Evolutionary conservation across 1,139 yeast genomes (phyloP).

Genomic region (Suhomyces maxii): DNA sequence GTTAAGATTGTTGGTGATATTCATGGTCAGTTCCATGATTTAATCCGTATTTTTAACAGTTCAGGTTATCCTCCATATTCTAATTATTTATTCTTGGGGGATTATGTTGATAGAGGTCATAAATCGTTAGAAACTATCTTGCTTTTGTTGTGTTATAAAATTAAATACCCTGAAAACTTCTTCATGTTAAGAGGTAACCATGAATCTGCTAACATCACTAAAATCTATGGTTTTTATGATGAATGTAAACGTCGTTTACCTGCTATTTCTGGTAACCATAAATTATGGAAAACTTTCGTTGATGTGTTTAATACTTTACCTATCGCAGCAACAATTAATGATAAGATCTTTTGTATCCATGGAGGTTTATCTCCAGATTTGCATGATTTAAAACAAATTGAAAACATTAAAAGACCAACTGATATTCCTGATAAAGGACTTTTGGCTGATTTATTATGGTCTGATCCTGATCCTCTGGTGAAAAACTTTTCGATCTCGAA

Average conservation of each 20-base stretch:
- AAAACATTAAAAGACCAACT: constrained; percentile 74
- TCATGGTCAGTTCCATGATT: constrained; percentile 81
- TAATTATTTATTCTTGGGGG: constrained; percentile 78
- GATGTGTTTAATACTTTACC: constrained; percentile 87
- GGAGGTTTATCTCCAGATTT: constrained; percentile 86
- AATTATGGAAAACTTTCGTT: constrained; percentile 72
- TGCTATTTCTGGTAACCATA: constrained; percentile 45
- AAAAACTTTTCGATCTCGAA: constrained; percentile 42
- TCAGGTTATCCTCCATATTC: constrained; percentile 83
- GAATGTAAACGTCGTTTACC: constrained; percentile 79
- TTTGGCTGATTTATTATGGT: constrained; percentile 81
- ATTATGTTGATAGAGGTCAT: constrained; percentile 84
- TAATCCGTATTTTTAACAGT: constrained; percentile 68
- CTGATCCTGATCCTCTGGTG: constrained; percentile 74
- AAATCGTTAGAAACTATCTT: constrained; percentile 80
- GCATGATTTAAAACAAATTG: constrained; percentile 63
- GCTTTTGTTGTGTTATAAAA: constrained; percentile 68
- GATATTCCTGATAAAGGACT: constrained; percentile 85
- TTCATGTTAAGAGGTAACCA: constrained; percentile 85
- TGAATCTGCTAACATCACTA: constrained; percentile 80
- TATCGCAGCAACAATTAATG: constrained; percentile 82
- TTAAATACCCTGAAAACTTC: constrained; percentile 80
- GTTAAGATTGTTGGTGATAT: constrained; percentile 87
- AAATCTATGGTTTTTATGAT: constrained; percentile 84
- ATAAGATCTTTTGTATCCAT: constrained; percentile 83